Percentiles rank a stretch among this genome's conserved stretches.
These are phyloP conservation scores for Aspergillus funiculosus DNA, from an alignment of 495 filamentous ascomycete species.

Conservation along the genomic window DNA sequence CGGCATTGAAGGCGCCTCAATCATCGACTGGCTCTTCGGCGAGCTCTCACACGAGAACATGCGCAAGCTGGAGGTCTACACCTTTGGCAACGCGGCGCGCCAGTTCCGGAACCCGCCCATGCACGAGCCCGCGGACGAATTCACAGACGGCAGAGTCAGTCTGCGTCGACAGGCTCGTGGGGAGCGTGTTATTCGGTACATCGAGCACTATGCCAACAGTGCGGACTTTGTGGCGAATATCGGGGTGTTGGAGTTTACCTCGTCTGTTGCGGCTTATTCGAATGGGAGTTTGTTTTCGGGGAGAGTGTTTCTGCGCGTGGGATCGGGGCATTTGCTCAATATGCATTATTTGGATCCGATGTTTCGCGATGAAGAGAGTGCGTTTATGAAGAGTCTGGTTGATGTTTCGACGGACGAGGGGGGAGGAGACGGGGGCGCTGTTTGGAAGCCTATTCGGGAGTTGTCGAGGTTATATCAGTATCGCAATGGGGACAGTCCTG, in stretches of 20 bases:
- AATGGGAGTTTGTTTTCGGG: conserved; percentile 54
- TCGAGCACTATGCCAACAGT: conserved; percentile 75
- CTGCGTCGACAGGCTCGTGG: conserved; percentile 13
- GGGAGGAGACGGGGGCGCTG: conserved; percentile 8
- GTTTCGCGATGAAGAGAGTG: conserved; percentile 41
- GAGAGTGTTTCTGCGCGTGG: conserved; percentile 56
- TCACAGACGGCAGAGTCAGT: not conserved
- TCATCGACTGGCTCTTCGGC: conserved; percentile 64
- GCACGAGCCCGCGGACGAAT: not conserved
- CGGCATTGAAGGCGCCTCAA: conserved; percentile 60
- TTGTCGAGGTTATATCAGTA: conserved; percentile 66
- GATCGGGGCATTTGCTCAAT: conserved; percentile 60
- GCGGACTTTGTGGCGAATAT: conserved; percentile 66
- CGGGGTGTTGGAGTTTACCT: conserved; percentile 61
- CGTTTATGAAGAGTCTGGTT: conserved; percentile 16
- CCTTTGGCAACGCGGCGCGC: conserved; percentile 68
- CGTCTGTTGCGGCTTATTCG: conserved; percentile 25
- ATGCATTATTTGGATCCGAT: conserved; percentile 69
- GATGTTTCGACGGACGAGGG: not conserved
- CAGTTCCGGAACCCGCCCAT: conserved; percentile 70
- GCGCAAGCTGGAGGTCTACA: conserved; percentile 66
- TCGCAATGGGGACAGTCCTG: conserved; percentile 53
- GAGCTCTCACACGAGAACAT: conserved; percentile 58
- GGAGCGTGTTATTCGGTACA: conserved; percentile 49
- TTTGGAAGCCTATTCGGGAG: conserved; percentile 51